Percentiles rank a stretch among this genome's conserved stretches.
Conservation (phyloP, 2,329 filamentous ascomycete species). For the Xylariaceae sp. region DNA sequence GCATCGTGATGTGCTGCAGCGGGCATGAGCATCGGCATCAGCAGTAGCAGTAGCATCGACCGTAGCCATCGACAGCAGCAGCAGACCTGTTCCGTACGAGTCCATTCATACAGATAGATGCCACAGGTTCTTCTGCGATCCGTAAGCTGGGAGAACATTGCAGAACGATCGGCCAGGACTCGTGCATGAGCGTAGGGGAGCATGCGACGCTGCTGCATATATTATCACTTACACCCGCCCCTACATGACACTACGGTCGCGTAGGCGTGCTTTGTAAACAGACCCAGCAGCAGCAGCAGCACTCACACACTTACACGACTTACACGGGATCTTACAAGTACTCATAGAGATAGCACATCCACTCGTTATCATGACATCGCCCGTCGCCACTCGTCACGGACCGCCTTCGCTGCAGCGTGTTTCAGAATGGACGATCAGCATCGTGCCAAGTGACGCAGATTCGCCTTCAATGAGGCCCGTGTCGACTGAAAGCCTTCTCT, state of each 20-base stretch:
- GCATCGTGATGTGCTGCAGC: background rate
- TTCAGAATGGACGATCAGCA: background rate
- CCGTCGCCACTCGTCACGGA: background rate
- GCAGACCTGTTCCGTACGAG: too few relatives aligned
- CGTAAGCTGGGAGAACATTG: background rate
- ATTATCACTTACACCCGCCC: too few relatives aligned
- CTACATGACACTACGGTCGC: too few relatives aligned
- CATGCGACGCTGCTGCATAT: background rate
- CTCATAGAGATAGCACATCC: too few relatives aligned
- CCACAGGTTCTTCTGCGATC: background rate
- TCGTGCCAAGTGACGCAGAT: background rate
- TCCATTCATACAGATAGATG: background rate
- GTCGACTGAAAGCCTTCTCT: background rate
- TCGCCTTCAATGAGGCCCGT: background rate
- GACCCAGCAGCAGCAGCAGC: too few relatives aligned
- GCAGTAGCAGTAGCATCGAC: background rate
- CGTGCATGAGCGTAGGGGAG: background rate
- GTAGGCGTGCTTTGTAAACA: too few relatives aligned
- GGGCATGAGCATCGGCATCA: background rate
- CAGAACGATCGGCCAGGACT: background rate
- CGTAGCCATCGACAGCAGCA: background rate
- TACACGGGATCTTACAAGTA: too few relatives aligned
- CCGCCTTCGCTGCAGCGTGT: background rate
- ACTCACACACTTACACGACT: too few relatives aligned
- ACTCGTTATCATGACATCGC: background rate